Percentiles rank a stretch among this genome's conserved stretches.
phyloP scores from a whole-genome alignment of 192 early-diverging fungal species.

The Dispira parvispora region DNA sequence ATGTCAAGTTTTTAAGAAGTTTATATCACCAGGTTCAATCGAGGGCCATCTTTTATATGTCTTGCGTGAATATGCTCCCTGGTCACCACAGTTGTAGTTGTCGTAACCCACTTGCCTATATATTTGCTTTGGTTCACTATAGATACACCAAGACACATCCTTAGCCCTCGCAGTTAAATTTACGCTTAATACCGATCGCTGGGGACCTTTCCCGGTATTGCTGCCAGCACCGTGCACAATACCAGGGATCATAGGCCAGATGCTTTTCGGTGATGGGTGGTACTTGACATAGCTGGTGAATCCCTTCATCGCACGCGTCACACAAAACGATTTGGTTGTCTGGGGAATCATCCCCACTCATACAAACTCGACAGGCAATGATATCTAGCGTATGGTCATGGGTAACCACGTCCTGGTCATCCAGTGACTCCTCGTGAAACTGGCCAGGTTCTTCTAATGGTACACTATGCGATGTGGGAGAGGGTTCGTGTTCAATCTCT shows the following conservation, averaged over 20 bases:
- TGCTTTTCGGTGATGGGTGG: constrained; percentile 23
- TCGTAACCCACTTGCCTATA: too few relatives aligned
- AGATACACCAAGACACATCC: too few relatives aligned
- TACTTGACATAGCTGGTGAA: constrained; percentile 26
- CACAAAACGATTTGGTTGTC: constrained; percentile 29
- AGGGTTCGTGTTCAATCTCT: background rate
- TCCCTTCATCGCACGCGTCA: constrained; percentile 24
- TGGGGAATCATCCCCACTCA: constrained; percentile 5
- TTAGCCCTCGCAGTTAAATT: too few relatives aligned
- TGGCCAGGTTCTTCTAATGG: background rate
- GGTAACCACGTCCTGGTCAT: background rate
- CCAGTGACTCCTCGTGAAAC: background rate
- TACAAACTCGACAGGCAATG: constrained; percentile 2
- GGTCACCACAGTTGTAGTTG: too few relatives aligned
- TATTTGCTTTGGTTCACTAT: too few relatives aligned
- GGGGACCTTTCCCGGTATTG: background rate
- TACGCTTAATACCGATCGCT: too few relatives aligned
- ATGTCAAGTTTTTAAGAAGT: too few relatives aligned
- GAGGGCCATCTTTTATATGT: too few relatives aligned
- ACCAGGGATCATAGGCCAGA: constrained; percentile 23
- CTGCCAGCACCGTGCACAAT: constrained; percentile 19
- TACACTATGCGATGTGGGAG: background rate
- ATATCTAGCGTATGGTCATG: constrained; percentile 2
- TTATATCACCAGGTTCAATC: too few relatives aligned
- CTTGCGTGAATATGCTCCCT: too few relatives aligned